phyloP scores from a whole-genome alignment of 208 protist species.

The Crithidia fasciculata region DNA sequence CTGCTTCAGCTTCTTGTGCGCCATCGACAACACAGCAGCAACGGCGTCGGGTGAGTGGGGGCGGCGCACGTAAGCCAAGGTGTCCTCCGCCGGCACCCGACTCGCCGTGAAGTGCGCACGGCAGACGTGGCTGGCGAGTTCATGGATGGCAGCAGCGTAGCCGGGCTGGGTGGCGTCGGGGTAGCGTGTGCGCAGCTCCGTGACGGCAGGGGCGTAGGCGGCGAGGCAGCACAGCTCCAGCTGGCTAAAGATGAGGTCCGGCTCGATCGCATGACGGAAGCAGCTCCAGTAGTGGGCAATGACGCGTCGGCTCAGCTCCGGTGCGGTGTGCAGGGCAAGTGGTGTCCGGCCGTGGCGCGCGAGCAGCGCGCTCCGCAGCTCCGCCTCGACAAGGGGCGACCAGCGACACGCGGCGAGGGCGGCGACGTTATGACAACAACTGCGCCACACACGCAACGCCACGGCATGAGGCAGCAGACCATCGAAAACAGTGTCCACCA shows the following conservation, averaged over 20 bases:
- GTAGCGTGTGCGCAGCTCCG: constrained; percentile 24
- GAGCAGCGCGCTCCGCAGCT: constrained; percentile 54
- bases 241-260: constrained; percentile 62
- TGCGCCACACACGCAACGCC: constrained; percentile 41
- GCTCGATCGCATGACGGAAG: constrained; percentile 54
- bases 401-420: constrained; percentile 50
- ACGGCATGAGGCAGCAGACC: constrained; percentile 37
- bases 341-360: constrained; percentile 38
- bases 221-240: constrained; percentile 77
- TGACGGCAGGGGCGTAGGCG: constrained; percentile 52
- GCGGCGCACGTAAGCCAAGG: constrained; percentile 20
- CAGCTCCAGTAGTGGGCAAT: constrained; percentile 77
- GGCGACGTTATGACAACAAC: constrained; percentile 8
- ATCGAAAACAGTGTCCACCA: constrained; percentile 40
- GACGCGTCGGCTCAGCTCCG: constrained; percentile 33
- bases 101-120: constrained; percentile 24
- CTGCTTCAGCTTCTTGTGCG: constrained; percentile 25
- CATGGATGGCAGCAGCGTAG: constrained; percentile 13
- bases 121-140: constrained; percentile 31
- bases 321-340: constrained; percentile 42
- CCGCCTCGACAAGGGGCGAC: constrained; percentile 56
- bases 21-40: constrained; percentile 26
- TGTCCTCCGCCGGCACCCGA: constrained; percentile 31
- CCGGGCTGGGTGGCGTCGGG: constrained; percentile 7
- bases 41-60: constrained; percentile 19